Conservation (phyloP, 2,329 filamentous ascomycete species). For the Sporothrix pseudoabietina region DNA sequence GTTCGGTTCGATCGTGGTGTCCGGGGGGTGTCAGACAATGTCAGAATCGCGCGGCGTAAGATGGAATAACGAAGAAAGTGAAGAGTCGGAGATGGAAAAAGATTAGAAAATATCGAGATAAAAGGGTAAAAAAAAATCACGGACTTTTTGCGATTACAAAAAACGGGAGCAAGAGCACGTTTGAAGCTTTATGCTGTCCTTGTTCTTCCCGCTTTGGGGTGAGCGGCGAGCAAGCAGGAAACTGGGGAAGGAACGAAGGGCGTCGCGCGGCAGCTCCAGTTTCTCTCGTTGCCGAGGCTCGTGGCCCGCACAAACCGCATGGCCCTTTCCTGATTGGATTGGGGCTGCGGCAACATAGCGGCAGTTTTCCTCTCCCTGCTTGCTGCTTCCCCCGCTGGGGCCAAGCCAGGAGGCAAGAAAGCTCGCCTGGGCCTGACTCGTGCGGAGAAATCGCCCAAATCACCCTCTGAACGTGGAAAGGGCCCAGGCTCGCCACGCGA, state of each 20-base stretch:
- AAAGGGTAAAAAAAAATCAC: neutral
- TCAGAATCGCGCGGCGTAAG: neutral
- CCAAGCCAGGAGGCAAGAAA: neutral
- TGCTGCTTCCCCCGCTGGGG: conserved; percentile 25
- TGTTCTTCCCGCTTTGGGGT: neutral
- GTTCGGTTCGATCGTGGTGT: conserved; percentile 2
- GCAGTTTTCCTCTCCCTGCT: conserved; percentile 27
- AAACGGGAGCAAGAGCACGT: neutral
- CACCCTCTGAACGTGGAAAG: neutral
- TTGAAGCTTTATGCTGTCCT: neutral
- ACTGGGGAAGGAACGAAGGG: conserved; percentile 1
- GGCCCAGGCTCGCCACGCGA: conserved; percentile 4
- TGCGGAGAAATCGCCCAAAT: conserved; percentile 13
- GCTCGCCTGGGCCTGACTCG: neutral
- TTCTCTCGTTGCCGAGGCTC: conserved; percentile 29
- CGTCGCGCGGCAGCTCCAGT: conserved; percentile 1
- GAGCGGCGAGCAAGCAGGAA: neutral
- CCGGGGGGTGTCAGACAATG: conserved; percentile 3
- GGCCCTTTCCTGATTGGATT: conserved; percentile 23
- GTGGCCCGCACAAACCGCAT: neutral
- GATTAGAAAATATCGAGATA: neutral
- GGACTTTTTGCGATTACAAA: neutral
- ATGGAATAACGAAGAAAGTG: neutral
- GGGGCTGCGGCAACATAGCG: conserved; percentile 28
- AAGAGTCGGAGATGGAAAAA: neutral